Conservation (phyloP, 1,284 basidiomycete species). For the Takashimella koratensis region DNA sequence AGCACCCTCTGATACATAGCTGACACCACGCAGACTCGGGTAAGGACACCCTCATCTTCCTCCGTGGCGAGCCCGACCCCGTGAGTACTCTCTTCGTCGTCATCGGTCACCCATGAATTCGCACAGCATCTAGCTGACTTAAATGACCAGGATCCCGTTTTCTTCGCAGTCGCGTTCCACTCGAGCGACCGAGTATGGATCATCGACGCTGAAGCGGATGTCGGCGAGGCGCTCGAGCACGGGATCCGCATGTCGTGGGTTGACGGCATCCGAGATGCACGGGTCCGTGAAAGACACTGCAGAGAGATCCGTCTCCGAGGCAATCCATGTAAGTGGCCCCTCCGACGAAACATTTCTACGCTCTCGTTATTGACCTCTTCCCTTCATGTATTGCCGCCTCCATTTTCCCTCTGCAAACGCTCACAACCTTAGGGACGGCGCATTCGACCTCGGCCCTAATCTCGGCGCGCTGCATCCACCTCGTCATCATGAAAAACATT, state of each 20-base stretch:
- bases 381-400: too few species aligned
- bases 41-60: conserved; percentile 44
- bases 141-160: conserved; percentile 28
- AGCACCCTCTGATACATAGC: too few species aligned
- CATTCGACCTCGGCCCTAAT: conserved; percentile 36
- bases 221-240: conserved; percentile 41
- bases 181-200: conserved; percentile 43
- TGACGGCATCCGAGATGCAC: conserved; percentile 40
- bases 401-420: too few species aligned
- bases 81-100: conserved; percentile 3
- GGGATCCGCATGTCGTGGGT: conserved; percentile 42
- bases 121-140: background rate
- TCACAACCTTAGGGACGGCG: conserved; percentile 32
- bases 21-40: conserved; percentile 32
- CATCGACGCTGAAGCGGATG: conserved; percentile 45
- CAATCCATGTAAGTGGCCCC: conserved; percentile 35
- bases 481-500: conserved; percentile 40
- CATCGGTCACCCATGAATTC: background rate
- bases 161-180: conserved; percentile 44
- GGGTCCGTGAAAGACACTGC: conserved; percentile 41
- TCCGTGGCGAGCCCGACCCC: conserved; percentile 35
- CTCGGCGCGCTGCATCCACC: conserved; percentile 39
- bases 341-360: too few species aligned
- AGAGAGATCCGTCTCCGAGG: conserved; percentile 41
- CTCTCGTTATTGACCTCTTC: too few species aligned